These are phyloP conservation scores for Salix exigua DNA, from an alignment of 345 rosid species.

Conservation along the genomic window DNA sequence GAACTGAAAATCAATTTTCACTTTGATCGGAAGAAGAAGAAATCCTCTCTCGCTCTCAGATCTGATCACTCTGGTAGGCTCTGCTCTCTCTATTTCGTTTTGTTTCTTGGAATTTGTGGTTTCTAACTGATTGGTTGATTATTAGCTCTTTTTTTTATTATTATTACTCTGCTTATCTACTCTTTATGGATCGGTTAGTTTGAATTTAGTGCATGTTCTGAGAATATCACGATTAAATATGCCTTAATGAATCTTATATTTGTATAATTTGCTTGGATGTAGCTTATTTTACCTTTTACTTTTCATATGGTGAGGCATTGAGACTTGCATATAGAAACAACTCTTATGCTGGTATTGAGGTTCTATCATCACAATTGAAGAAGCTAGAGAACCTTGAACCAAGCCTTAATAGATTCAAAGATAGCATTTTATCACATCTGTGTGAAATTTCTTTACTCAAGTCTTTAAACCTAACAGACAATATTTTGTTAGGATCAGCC, in stretches of 20 bases:
- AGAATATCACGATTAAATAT: background rate
- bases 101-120: background rate
- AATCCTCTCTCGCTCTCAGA: constrained; percentile 8
- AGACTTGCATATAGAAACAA: background rate
- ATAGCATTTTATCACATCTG: background rate
- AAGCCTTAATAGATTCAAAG: background rate
- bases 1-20: constrained; percentile 10
- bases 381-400: background rate
- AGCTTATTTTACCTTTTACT: background rate
- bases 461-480: background rate
- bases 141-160: background rate
- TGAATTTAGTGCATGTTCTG: background rate
- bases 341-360: background rate
- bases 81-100: background rate
- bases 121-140: background rate
- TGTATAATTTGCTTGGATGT: background rate
- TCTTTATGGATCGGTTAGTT: constrained; percentile 1
- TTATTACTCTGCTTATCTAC: background rate
- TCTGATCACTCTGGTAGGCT: constrained; percentile 29
- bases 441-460: background rate
- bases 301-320: background rate
- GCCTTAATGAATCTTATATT: background rate
- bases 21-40: constrained; percentile 11
- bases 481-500: background rate
- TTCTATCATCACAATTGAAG: background rate